Conservation (phyloP, 2,329 filamentous ascomycete species). For the Nigrograna mackinnonii region DNA sequence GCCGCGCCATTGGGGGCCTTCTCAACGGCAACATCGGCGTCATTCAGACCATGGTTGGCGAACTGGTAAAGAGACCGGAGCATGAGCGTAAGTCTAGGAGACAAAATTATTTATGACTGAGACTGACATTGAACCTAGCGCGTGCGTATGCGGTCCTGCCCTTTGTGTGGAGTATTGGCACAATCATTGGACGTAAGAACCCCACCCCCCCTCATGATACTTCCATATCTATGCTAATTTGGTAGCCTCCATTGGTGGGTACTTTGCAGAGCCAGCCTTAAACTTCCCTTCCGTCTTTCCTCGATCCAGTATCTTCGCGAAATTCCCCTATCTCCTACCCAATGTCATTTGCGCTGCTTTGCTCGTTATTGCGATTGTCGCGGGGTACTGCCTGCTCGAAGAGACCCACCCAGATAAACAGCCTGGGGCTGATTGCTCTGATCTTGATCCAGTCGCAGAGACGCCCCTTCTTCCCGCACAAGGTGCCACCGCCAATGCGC, state of each 20-base stretch:
- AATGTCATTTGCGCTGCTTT: slow-evolving; percentile 82
- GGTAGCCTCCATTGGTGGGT: slow-evolving; percentile 76
- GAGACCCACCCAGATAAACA: slow-evolving; percentile 90
- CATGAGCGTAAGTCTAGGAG: slow-evolving; percentile 72
- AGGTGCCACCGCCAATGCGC: slow-evolving; percentile 72
- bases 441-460: slow-evolving; percentile 56
- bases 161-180: slow-evolving; percentile 90
- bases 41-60: slow-evolving; percentile 88
- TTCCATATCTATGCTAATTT: slow-evolving; percentile 18
- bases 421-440: slow-evolving; percentile 45
- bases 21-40: slow-evolving; percentile 92
- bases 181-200: slow-evolving; percentile 69
- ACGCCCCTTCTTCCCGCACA: slow-evolving; percentile 77
- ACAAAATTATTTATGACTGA: neutral
- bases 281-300: slow-evolving; percentile 76
- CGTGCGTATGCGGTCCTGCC: slow-evolving; percentile 90
- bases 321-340: slow-evolving; percentile 84
- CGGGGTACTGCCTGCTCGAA: slow-evolving; percentile 79
- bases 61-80: slow-evolving; percentile 79
- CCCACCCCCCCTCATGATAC: neutral
- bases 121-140: slow-evolving; percentile 52
- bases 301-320: slow-evolving; percentile 69
- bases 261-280: slow-evolving; percentile 77
- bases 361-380: slow-evolving; percentile 75
- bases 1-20: slow-evolving; percentile 76